These are phyloP conservation scores for Candida frijolesensis DNA, from an alignment of 1,139 yeast species.

Conservation along the genomic window DNA sequence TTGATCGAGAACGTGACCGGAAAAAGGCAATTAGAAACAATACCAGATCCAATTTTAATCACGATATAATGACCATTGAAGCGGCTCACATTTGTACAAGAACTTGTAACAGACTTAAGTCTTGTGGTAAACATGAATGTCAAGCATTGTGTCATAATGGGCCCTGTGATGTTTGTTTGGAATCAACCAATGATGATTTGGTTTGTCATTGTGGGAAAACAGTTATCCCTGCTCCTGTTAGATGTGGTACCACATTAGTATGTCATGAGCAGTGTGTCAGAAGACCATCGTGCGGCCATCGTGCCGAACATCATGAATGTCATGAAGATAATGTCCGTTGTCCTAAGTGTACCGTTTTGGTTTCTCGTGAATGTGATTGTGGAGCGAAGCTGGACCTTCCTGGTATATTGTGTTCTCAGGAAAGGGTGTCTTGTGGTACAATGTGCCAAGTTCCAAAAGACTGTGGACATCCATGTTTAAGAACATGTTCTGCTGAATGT, in stretches of 20 bases:
- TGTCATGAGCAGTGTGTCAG: conserved; percentile 74
- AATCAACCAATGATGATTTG: conserved; percentile 79
- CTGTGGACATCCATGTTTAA: conserved; percentile 75
- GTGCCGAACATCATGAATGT: conserved; percentile 71
- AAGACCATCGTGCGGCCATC: conserved; percentile 71
- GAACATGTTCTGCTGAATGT: conserved; percentile 53
- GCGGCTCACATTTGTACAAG: conserved; percentile 77
- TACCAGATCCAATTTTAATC: conserved; percentile 36
- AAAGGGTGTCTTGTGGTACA: conserved; percentile 70
- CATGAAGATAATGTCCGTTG: conserved; percentile 66
- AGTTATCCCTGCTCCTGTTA: conserved; percentile 77
- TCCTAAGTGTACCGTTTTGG: conserved; percentile 76
- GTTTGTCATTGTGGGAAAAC: conserved; percentile 87
- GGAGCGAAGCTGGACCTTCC: conserved; percentile 56
- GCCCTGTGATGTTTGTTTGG: conserved; percentile 81
- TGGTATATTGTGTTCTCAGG: conserved; percentile 73
- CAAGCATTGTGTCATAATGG: conserved; percentile 81
- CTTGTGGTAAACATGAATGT: conserved; percentile 78
- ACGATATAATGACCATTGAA: conserved; percentile 64
- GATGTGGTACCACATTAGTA: conserved; percentile 79
- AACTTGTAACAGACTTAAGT: conserved; percentile 63
- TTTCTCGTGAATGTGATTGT: conserved; percentile 70
- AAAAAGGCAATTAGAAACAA: conserved; percentile 52
- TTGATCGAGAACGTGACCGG: conserved; percentile 59
- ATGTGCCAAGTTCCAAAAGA: conserved; percentile 57